Base-by-base conservation (phyloP, 768 basidiomycete genomes). In the Termitomyces bulborhizus region DNA sequence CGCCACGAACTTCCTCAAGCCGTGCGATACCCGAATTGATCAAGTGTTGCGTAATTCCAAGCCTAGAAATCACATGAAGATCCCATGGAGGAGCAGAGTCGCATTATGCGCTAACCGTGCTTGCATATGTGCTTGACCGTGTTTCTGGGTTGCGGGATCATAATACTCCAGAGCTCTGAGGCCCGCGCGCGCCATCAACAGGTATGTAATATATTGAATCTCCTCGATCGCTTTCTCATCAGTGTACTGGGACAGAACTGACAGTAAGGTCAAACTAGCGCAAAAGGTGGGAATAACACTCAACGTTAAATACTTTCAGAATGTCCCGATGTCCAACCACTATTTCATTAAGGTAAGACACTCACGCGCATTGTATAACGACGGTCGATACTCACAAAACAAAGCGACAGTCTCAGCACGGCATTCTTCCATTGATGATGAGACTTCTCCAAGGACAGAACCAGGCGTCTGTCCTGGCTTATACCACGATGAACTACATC, bases 121-220 rank as follows among this genome's bases (percentile, higher is more conserved):
- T 69, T 93, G 88, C 91, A 92, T 93, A 64, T 92, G 90, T 15
- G 90, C 90, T 65, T 93, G 90, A 16, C 91, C 89, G 62, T 93
- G 92, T 68, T 91, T 92, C 69, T 84, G 73, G 13, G 84, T 88
- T 27, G 71, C 73, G 26, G 91, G 91, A 63, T 95, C 89, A 62
- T 88, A 95, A 66, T 76, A 92, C 67, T 93, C 90, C 37, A 94
- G 75, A 4, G 83, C 90, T 36, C 86, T 78, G 36, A 93, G 68
- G 57, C 88, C 93, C 40, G 82, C 85, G 29, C 92, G 82, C n/a
- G 87, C 90, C 92, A 94, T 94, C 49, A 88, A 68, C 29, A 92
- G 73, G 77, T 88, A 93, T 0, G 86, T 85, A 61, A 91, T 78
- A 62, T 85, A 89, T 62, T 90, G 88, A 18, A 93, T 78, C 34